A percentile compares a stretch with the other conserved stretches of the same genome.
These are phyloP conservation scores for Biscogniauxia marginata DNA, from an alignment of 2,329 filamentous ascomycete species.

Conservation along the genomic window DNA sequence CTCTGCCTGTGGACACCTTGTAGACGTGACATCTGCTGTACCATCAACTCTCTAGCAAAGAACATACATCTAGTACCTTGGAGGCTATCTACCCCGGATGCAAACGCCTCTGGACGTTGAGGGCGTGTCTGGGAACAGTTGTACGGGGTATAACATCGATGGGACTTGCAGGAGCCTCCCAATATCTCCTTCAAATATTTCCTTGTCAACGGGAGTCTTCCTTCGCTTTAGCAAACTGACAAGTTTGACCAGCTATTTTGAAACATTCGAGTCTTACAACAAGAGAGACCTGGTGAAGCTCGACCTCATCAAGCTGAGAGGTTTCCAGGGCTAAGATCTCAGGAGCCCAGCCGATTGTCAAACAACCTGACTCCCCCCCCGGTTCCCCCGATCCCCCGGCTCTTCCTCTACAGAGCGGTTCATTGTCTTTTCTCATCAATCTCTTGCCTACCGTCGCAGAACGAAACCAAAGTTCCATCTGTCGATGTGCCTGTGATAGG, in stretches of 20 bases:
- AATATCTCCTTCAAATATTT: conserved; percentile 20
- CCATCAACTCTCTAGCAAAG: conserved; percentile 17
- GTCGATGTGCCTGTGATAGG: conserved; percentile 24
- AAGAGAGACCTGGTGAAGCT: conserved; percentile 28
- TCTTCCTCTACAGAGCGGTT: conserved; percentile 14
- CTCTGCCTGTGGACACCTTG: conserved; percentile 15
- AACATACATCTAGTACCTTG: conserved; percentile 20
- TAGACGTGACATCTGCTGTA: conserved; percentile 29
- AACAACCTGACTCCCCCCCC: conserved; percentile 15
- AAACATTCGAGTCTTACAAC: conserved; percentile 36
- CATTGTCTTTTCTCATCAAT: conserved; percentile 21
- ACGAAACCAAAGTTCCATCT: conserved; percentile 22
- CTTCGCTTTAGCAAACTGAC: conserved; percentile 28
- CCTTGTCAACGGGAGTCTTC: conserved; percentile 18
- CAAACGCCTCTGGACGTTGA: conserved; percentile 20
- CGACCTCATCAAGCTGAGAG: conserved; percentile 27
- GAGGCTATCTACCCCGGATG: conserved; percentile 13
- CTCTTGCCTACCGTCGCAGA: conserved; percentile 25
- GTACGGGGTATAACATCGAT: conserved; percentile 36
- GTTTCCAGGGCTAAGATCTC: conserved; percentile 22
- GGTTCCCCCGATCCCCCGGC: conserved; percentile 12
- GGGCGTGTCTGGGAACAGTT: conserved; percentile 25
- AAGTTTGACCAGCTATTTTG: conserved; percentile 29
- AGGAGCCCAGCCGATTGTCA: conserved; percentile 20
- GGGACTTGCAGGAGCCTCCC: conserved; percentile 31